Percentiles rank a stretch among this genome's conserved stretches.
Conservation (phyloP, 805 yeast species). For the Pichia kluyveri region DNA sequence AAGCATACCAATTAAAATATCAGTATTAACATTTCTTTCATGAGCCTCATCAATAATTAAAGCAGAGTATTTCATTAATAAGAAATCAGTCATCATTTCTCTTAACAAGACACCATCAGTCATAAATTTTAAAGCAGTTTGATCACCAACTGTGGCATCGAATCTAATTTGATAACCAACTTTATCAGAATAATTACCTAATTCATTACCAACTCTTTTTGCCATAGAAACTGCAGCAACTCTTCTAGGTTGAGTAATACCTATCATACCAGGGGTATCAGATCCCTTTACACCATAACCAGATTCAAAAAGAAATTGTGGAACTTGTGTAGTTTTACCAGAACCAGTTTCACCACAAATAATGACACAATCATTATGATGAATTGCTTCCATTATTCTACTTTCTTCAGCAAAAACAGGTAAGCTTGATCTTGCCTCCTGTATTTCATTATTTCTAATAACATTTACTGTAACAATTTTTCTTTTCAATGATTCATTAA, state of each 20-base stretch:
- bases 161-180: slow-evolving; percentile 83
- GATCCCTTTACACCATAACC: slow-evolving; percentile 66
- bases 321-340: slow-evolving; percentile 97
- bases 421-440: slow-evolving; percentile 54
- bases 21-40: slow-evolving; percentile 93
- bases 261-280: slow-evolving; percentile 86
- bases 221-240: slow-evolving; percentile 94
- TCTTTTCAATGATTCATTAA: slow-evolving; percentile 44
- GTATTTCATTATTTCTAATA: slow-evolving; percentile 56
- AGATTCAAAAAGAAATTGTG: slow-evolving; percentile 88
- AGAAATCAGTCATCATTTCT: slow-evolving; percentile 86
- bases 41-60: slow-evolving; percentile 96
- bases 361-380: slow-evolving; percentile 82
- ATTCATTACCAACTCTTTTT: slow-evolving; percentile 63
- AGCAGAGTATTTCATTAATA: slow-evolving; percentile 73
- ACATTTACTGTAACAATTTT: slow-evolving; percentile 63
- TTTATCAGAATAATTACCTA: slow-evolving; percentile 59
- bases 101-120: slow-evolving; percentile 90
- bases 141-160: slow-evolving; percentile 54
- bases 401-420: slow-evolving; percentile 93
- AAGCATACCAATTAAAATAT: slow-evolving; percentile 88
- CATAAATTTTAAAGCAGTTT: slow-evolving; percentile 79
- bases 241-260: slow-evolving; percentile 91
- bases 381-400: slow-evolving; percentile 88
- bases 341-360: slow-evolving; percentile 98